Percentiles rank a stretch among this genome's conserved stretches.
Conservation (phyloP, 139 green algal species). For the Chlamydomonas sp. region DNA sequence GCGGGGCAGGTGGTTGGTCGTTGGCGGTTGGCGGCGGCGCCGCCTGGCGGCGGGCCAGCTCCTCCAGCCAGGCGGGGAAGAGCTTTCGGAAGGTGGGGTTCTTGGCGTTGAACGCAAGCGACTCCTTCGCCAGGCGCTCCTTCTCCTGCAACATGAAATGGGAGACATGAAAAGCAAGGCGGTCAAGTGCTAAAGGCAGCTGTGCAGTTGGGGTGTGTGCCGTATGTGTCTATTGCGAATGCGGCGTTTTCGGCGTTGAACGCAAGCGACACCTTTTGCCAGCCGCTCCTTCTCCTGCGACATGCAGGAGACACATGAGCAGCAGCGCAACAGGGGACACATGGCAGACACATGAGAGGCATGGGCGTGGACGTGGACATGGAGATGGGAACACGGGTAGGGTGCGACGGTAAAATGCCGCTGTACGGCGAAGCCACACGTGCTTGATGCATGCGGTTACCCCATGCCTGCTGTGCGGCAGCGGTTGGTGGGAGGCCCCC, state of each 20-base stretch:
- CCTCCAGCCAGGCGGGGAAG: conserved; percentile 77
- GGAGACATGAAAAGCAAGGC: conserved; percentile 3
- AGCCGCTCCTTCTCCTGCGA: conserved; percentile 69
- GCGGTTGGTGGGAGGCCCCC: no score
- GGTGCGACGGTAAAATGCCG: no score
- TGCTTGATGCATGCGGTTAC: no score
- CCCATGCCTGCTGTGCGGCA: no score
- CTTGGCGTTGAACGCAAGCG: conserved; percentile 77
- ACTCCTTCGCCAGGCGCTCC: conserved; percentile 63
- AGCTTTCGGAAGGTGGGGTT: conserved; percentile 82
- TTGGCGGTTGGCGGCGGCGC: conserved; percentile 4
- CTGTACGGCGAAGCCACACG: no score
- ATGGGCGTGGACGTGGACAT: background rate
- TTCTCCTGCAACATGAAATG: conserved; percentile 41
- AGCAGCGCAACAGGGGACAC: no score
- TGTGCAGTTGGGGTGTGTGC: no score
- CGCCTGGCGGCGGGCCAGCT: conserved; percentile 46
- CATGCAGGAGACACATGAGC: conserved; percentile 13
- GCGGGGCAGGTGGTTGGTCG: background rate
- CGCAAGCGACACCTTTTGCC: conserved; percentile 66
- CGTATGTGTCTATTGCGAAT: conserved; percentile 60
- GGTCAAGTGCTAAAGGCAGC: background rate
- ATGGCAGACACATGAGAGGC: no score
- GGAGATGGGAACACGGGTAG: background rate
- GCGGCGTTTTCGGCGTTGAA: conserved; percentile 76